phyloP scores from a whole-genome alignment of 805 yeast species.

The Candida dendrica region DNA sequence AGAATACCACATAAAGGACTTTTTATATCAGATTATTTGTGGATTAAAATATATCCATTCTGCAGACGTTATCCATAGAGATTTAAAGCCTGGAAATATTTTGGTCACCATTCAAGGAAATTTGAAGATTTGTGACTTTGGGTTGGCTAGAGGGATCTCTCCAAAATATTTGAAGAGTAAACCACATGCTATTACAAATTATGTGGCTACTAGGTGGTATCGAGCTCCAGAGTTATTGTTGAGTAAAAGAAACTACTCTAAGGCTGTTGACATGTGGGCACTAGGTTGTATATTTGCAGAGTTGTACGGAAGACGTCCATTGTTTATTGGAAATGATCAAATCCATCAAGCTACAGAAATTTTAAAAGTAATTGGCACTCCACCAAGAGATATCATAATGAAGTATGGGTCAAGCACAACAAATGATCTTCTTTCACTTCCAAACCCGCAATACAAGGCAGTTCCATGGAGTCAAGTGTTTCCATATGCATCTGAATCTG shows the following conservation, averaged over 20 bases:
- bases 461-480: conserved; percentile 46
- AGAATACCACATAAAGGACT: conserved; percentile 74
- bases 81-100: conserved; percentile 86
- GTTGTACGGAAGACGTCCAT: conserved; percentile 69
- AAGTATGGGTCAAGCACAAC: conserved; percentile 40
- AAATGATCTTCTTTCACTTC: conserved; percentile 37
- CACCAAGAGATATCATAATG: conserved; percentile 39
- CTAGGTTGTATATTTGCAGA: conserved; percentile 88
- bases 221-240: conserved; percentile 87
- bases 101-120: conserved; percentile 67
- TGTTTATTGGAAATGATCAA: conserved; percentile 71
- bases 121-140: conserved; percentile 88
- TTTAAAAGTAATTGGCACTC: conserved; percentile 64
- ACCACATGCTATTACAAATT: conserved; percentile 55
- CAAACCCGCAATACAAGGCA: conserved; percentile 34
- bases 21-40: conserved; percentile 74
- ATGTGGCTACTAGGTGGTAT: conserved; percentile 94
- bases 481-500: conserved; percentile 52
- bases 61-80: conserved; percentile 89
- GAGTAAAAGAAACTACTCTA: conserved; percentile 50
- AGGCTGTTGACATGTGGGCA: conserved; percentile 87
- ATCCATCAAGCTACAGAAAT: conserved; percentile 67
- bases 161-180: conserved; percentile 24
- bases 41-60: conserved; percentile 87
- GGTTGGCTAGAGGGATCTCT: conserved; percentile 75